Evolutionary conservation across 257 asterid species (phyloP), one percentile per base, ranked within the genome.

Genomic region (Orobanche coerulescens): DNA sequence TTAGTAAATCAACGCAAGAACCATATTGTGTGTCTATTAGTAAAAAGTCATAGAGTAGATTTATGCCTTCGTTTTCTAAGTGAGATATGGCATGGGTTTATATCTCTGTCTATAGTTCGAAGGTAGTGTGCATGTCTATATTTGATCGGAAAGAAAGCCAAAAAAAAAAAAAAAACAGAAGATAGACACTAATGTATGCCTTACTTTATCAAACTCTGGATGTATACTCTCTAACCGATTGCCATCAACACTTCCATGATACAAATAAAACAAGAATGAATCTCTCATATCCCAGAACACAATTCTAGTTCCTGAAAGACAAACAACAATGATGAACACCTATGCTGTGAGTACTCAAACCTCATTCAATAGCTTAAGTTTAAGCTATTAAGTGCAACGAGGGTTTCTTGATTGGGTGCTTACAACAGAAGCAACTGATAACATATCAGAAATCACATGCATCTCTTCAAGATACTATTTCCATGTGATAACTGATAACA

Each of bases 251-350:
- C 88, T 75, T 43, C 91, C 94, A 14, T 73, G 84, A 80, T 89
- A 93, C 60, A 89, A 74, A 73, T 73, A 65, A 60, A 73, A 69
- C 18, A 93, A 69, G 68, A 86, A 89, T 56, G 95, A 71, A 66
- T 89, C 94, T 66, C 96, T 86, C 80, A 93, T 67, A 74, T 93
- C 99, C 95, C 90, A 93, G 77, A 89, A 93, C 66, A 93, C 88
- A 78, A 93, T 81, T 71, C 83, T 84, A 62, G 88, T 71, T 15
- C 99, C 99, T 93, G 78, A 47, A 73, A 68, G 54, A 77, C 36
- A 37, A 67, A 56, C 1, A 64, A 67, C 57, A 73, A 61, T 40
- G 23, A 73, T 42, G 30, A n/a, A 31, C 23, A 51, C 28, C 22
- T 61, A 61, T 52, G 37, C 34, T 8, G 30, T 69, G 31, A 60